Conservation (phyloP, 208 protist species). For the Trypanosoma platydactyli region DNA sequence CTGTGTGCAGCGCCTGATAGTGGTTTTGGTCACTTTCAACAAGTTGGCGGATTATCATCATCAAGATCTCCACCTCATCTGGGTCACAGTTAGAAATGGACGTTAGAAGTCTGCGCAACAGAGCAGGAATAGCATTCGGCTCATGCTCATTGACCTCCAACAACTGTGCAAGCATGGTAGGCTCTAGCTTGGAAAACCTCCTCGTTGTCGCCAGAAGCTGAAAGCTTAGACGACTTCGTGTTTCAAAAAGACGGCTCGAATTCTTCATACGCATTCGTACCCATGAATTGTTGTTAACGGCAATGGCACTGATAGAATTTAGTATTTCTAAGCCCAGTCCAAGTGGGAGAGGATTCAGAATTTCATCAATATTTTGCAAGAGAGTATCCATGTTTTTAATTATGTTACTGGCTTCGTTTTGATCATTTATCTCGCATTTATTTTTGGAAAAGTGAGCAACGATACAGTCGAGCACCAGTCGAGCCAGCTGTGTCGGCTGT, state of each 20-base stretch:
- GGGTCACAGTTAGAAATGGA: slow-evolving; percentile 49
- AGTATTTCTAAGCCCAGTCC: slow-evolving; percentile 73
- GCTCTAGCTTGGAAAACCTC: slow-evolving; percentile 40
- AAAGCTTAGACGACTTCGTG: slow-evolving; percentile 70
- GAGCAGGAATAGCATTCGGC: slow-evolving; percentile 45
- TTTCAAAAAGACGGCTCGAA: slow-evolving; percentile 71
- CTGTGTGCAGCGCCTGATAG: slow-evolving; percentile 36
- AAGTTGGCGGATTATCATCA: slow-evolving; percentile 56
- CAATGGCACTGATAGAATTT: slow-evolving; percentile 76
- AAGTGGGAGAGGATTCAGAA: slow-evolving; percentile 57
- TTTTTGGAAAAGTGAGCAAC: slow-evolving; percentile 57
- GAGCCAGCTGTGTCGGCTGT: slow-evolving; percentile 44
- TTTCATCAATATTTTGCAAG: slow-evolving; percentile 56
- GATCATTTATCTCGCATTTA: slow-evolving; percentile 35
- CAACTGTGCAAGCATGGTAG: slow-evolving; percentile 57
- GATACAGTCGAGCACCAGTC: slow-evolving; percentile 77
- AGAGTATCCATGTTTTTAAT: slow-evolving; percentile 80
- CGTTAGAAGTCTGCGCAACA: slow-evolving; percentile 53
- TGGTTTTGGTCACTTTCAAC: slow-evolving; percentile 41
- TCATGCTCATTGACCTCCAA: slow-evolving; percentile 71
- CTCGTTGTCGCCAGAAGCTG: slow-evolving; percentile 50
- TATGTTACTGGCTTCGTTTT: slow-evolving; percentile 55
- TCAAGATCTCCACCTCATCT: slow-evolving; percentile 70
- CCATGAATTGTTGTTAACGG: slow-evolving; percentile 85
- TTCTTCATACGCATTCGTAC: slow-evolving; percentile 88